Evolutionary conservation across 2,329 filamentous ascomycete species (phyloP).

Genomic region (Alternaria brassicae): DNA sequence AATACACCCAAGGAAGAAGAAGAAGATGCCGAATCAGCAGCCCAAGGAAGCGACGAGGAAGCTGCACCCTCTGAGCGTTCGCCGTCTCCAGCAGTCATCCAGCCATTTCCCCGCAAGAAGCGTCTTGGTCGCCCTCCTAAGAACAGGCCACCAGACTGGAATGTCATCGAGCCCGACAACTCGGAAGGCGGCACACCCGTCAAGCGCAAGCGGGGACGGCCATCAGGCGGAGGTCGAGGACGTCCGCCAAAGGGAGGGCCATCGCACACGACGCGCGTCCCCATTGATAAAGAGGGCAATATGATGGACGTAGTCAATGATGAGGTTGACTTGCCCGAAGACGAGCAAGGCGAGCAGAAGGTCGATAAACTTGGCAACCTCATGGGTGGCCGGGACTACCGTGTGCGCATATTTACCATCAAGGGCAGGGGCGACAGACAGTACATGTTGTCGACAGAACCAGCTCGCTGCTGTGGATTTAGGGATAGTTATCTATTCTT

Average conservation of each 20-base stretch:
- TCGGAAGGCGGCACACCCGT: constrained; percentile 59
- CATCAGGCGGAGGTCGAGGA: constrained; percentile 69
- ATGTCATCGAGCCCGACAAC: constrained; percentile 60
- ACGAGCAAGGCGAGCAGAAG: constrained; percentile 88
- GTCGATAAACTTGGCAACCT: constrained; percentile 89
- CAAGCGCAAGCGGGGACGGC: constrained; percentile 59
- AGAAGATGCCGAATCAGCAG: constrained; percentile 58
- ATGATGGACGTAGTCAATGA: constrained; percentile 90
- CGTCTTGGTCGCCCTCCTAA: constrained; percentile 87
- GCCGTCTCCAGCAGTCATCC: constrained; percentile 59
- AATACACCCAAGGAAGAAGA: constrained; percentile 58
- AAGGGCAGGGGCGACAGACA: constrained; percentile 80
- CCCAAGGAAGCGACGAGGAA: constrained; percentile 49
- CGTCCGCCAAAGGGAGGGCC: constrained; percentile 72
- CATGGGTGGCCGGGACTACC: constrained; percentile 84
- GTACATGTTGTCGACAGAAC: constrained; percentile 99
- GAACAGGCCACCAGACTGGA: constrained; percentile 80
- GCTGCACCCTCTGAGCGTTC: constrained; percentile 56
- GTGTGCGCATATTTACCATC: constrained; percentile 94
- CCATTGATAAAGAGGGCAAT: constrained; percentile 92
- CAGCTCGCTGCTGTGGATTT: constrained; percentile 94
- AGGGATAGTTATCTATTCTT: constrained; percentile 98
- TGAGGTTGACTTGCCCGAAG: constrained; percentile 87
- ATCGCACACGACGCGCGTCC: constrained; percentile 79
- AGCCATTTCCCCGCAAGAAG: constrained; percentile 69